Percentiles rank a stretch among this genome's conserved stretches.
phyloP scores from a whole-genome alignment of 805 yeast genomes.

The Kodamaea lidongshanica region DNA sequence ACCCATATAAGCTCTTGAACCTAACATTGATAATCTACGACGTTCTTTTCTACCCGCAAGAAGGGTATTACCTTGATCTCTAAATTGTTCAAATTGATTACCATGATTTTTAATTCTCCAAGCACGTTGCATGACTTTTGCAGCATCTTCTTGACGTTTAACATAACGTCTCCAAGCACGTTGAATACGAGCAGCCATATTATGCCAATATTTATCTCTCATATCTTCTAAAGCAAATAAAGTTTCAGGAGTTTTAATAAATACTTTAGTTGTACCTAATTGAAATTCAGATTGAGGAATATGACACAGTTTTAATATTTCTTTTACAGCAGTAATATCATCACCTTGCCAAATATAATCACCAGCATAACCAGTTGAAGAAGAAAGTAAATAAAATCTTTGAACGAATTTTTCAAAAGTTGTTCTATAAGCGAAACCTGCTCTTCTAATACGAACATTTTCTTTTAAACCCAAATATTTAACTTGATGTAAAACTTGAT shows the following conservation, averaged over 20 bases:
- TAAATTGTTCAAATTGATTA: slow-evolving; percentile 71
- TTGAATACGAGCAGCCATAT: slow-evolving; percentile 96
- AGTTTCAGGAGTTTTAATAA: slow-evolving; percentile 95
- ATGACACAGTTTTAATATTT: slow-evolving; percentile 47
- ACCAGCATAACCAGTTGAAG: slow-evolving; percentile 88
- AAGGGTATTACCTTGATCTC: slow-evolving; percentile 75
- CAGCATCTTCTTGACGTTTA: slow-evolving; percentile 80
- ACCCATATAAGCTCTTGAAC: slow-evolving; percentile 88
- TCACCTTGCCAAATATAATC: slow-evolving; percentile 57
- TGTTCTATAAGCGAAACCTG: slow-evolving; percentile 97
- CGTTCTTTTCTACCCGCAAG: slow-evolving; percentile 79
- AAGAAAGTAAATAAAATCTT: slow-evolving; percentile 81
- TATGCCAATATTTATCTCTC: slow-evolving; percentile 97
- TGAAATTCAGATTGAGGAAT: slow-evolving; percentile 82
- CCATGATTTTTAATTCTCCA: slow-evolving; percentile 80
- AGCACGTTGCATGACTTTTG: slow-evolving; percentile 69
- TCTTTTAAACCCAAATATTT: slow-evolving; percentile 94
- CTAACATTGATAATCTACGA: slow-evolving; percentile 78
- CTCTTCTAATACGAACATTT: slow-evolving; percentile 95
- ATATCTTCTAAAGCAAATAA: slow-evolving; percentile 90
- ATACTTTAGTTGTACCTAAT: slow-evolving; percentile 85
- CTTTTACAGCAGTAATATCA: slow-evolving; percentile 45
- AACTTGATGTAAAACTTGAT: slow-evolving; percentile 90
- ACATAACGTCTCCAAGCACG: slow-evolving; percentile 90
- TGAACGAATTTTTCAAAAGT: slow-evolving; percentile 95